These are phyloP conservation scores for Yamadazyma sp. DNA, from an alignment of 1,139 yeast species.

Conservation along the genomic window DNA sequence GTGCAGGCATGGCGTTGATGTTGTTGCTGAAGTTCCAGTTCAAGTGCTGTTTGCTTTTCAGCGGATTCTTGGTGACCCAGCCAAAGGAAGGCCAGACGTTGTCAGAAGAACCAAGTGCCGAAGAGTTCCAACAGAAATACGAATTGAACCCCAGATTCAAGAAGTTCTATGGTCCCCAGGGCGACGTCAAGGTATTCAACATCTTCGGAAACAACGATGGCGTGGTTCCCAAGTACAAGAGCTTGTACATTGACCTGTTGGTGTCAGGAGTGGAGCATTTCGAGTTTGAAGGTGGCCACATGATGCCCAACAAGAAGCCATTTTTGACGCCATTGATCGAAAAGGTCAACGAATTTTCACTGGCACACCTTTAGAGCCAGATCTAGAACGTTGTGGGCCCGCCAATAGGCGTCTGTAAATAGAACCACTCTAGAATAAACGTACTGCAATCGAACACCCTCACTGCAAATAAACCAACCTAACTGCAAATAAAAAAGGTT, in stretches of 20 bases:
- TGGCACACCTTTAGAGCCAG: no score
- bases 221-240: slow-evolving; percentile 35
- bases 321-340: slow-evolving; percentile 30
- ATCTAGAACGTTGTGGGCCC: no score
- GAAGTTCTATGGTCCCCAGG: slow-evolving; percentile 17
- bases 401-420: no score
- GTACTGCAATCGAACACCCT: no score
- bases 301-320: slow-evolving; percentile 32
- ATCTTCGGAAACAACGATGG: slow-evolving; percentile 35
- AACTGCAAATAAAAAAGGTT: no score
- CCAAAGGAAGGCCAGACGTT: slow-evolving; percentile 16
- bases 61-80: slow-evolving; percentile 59
- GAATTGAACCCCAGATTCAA: slow-evolving; percentile 18
- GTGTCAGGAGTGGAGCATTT: slow-evolving; percentile 21
- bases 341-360: slow-evolving; percentile 13
- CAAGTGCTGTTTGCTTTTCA: slow-evolving; percentile 49
- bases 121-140: slow-evolving; percentile 21
- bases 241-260: slow-evolving; percentile 24
- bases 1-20: slow-evolving; percentile 79
- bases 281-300: slow-evolving; percentile 40
- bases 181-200: slow-evolving; percentile 26
- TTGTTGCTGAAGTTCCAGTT: slow-evolving; percentile 33
- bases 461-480: no score
- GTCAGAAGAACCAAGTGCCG: slow-evolving; percentile 21
- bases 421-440: no score